Conservation (phyloP, 2,329 filamentous ascomycete species). For the Diaporthe eres region DNA sequence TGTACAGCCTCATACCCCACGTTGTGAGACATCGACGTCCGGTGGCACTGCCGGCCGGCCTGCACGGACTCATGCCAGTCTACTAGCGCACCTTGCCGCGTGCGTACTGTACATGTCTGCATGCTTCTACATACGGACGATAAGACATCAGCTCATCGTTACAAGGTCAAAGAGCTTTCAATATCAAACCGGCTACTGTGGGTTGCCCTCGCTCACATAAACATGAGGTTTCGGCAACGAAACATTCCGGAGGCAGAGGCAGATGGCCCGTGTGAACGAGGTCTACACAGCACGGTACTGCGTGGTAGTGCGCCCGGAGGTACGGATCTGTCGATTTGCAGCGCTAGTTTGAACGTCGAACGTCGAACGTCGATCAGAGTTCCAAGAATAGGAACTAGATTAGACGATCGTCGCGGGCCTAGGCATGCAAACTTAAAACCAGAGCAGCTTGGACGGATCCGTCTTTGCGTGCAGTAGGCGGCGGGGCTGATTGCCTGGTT, state of each 20-base stretch:
- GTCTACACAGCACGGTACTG: conserved; percentile 20
- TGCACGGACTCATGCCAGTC: conserved; percentile 26
- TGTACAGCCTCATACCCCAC: conserved; percentile 13
- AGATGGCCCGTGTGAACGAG: neutral
- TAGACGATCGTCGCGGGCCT: conserved; percentile 34
- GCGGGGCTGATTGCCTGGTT: neutral
- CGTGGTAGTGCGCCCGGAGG: neutral
- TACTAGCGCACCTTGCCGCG: neutral
- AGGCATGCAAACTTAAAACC: conserved; percentile 20
- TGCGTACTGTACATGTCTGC: conserved; percentile 11
- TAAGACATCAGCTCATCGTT: conserved; percentile 21
- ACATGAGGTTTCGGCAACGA: conserved; percentile 31
- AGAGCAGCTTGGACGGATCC: conserved; percentile 34
- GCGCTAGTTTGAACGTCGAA: conserved; percentile 30
- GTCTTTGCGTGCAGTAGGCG: conserved; percentile 18
- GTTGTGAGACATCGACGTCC: conserved; percentile 30
- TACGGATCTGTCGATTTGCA: conserved; percentile 32
- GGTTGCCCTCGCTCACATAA: conserved; percentile 5
- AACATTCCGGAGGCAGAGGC: conserved; percentile 25
- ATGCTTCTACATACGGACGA: neutral
- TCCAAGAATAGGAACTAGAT: conserved; percentile 36
- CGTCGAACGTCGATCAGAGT: conserved; percentile 32
- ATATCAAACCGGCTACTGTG: conserved; percentile 28
- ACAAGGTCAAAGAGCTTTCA: conserved; percentile 22
- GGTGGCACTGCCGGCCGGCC: conserved; percentile 26